Evolutionary conservation across 768 basidiomycete genomes (phyloP).

Genomic region (Mycena belliarum): DNA sequence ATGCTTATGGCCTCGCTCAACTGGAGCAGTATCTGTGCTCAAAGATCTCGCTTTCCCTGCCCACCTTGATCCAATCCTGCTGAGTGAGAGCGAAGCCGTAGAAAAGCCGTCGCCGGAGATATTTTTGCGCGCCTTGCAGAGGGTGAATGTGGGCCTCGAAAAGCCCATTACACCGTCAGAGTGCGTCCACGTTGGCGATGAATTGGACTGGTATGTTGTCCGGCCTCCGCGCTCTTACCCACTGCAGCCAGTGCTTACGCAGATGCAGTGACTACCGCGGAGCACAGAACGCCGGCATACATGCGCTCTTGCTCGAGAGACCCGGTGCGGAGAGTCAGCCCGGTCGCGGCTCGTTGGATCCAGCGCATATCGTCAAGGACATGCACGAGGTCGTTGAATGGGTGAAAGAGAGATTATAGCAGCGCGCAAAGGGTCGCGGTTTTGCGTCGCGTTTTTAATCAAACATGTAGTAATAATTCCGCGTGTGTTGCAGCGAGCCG

Average conservation of each 20-base stretch:
- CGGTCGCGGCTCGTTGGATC: constrained; percentile 40
- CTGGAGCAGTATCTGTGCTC: constrained; percentile 48
- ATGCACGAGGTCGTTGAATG: constrained; percentile 28
- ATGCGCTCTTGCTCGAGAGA: constrained; percentile 59
- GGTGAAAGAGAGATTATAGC: constrained; percentile 11
- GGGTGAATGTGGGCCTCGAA: constrained; percentile 15
- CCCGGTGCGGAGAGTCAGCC: constrained; percentile 48
- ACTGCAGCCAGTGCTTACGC: not conserved
- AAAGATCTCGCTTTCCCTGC: constrained; percentile 56
- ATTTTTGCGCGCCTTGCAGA: constrained; percentile 44
- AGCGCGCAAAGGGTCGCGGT: not conserved
- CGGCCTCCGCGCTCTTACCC: not conserved
- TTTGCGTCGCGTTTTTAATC: not conserved
- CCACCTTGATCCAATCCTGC: constrained; percentile 53
- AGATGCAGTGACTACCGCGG: constrained; percentile 65
- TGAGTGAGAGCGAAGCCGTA: constrained; percentile 68
- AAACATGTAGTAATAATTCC: not conserved
- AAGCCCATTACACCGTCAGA: constrained; percentile 37
- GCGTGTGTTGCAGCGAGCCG: not conserved
- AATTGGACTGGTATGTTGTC: constrained; percentile 58
- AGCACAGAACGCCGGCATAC: constrained; percentile 54
- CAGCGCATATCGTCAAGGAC: constrained; percentile 41
- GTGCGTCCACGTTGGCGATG: constrained; percentile 77
- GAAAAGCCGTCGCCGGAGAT: constrained; percentile 70
- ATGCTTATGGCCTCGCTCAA: not conserved